A percentile compares a stretch with the other conserved stretches of the same genome.
phyloP scores from a whole-genome alignment of 805 yeast species.

The Myxozyma neotropica region DNA sequence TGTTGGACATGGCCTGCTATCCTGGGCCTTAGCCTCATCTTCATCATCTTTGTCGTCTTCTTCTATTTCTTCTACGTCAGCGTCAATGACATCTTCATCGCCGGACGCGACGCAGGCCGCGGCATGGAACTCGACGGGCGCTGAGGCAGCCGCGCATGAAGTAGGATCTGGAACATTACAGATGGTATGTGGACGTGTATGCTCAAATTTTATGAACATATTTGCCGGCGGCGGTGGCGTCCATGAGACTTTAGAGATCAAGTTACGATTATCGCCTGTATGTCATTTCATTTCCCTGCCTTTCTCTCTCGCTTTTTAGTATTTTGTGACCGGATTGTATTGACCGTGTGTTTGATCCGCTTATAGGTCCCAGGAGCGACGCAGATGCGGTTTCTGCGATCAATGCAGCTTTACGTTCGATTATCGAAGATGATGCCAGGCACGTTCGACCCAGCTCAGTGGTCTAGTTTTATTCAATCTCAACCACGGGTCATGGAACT shows the following conservation, averaged over 20 bases:
- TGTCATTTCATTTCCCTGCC: neutral
- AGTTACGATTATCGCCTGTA: conserved; percentile 38
- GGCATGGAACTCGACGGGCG: neutral
- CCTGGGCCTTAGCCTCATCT: conserved; percentile 33
- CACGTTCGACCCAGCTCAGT: conserved; percentile 29
- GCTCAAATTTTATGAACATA: conserved; percentile 37
- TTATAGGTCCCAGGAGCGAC: conserved; percentile 27
- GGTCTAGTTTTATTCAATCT: conserved; percentile 30
- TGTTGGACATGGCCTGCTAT: conserved; percentile 47
- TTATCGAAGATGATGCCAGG: conserved; percentile 28
- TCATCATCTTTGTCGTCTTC: no score
- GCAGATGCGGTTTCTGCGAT: conserved; percentile 24
- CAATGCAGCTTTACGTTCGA: conserved; percentile 30
- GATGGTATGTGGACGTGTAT: conserved; percentile 37
- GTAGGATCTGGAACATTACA: conserved; percentile 7
- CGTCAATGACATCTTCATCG: neutral
- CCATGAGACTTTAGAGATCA: conserved; percentile 40
- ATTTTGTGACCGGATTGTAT: neutral
- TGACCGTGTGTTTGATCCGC: neutral
- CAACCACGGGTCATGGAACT: conserved; percentile 25
- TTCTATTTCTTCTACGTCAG: no score
- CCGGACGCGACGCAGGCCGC: neutral
- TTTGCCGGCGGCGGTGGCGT: conserved; percentile 28
- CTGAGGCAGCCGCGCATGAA: conserved; percentile 8
- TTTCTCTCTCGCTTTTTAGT: neutral